Base-by-base conservation (phyloP, 2,329 filamentous ascomycete species). In the Sporothrix variecibatus region DNA sequence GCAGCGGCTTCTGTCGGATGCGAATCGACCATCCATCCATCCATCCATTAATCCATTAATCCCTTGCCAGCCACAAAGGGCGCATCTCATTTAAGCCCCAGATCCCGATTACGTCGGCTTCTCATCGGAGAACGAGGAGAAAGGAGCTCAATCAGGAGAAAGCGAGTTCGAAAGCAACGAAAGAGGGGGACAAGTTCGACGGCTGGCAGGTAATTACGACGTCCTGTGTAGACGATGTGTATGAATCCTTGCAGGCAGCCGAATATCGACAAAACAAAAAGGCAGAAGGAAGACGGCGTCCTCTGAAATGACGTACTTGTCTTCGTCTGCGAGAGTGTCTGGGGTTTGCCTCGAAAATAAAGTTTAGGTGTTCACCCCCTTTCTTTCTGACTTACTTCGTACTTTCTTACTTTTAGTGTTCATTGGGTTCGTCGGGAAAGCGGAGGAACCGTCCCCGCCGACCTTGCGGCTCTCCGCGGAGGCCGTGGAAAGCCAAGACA, bases 111-210 rank as follows among this genome's bases (percentile, higher is more conserved):
- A 20, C 43, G 64, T 46, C 64, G 40, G 64, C 64, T 17, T n/a
- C 17, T 51, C 17, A 1, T 69, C 46, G 67, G 67, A 69, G 15
- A 69, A 11, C 46, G 67, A 69, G 67, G 43, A 53, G 43, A 51
- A n/a, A 38, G 17, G 60, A 64, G 17, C 15, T 28, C 60, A 38
- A 62, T 5, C 23, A 15, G 17, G 51, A 26, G 15, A 53, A 20
- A 56, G 8, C 15, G n/a, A 28, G 23, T 12, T 26, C n/a, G 9
- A 56, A 56, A 26, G n/a, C 51, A 60, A 28, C 12, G 28, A 31
- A 34, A 28, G 56, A 3, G 28, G 56, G 28, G 11, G 11, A 11
- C 6, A 26, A 26, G 26, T 56, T 2, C 2, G 20, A 53, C 20
- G 20, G 20, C 49, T 15, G 53, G 23, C 53, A 43, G 40, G 12